Conservation (phyloP, 2,329 filamentous ascomycete genomes). For the Xylariaceae sp. region DNA sequence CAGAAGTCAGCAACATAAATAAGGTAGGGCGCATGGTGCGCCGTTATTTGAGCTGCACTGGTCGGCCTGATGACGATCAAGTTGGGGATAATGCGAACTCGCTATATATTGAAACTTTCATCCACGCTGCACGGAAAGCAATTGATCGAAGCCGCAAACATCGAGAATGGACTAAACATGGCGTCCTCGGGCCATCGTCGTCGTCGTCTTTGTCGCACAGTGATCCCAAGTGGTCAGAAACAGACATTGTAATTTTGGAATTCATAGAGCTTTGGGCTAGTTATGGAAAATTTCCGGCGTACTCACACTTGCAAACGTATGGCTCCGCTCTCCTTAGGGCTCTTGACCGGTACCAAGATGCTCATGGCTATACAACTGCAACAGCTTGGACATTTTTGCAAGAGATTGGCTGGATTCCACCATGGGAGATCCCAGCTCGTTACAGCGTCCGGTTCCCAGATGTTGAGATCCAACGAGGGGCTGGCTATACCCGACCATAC, state of each 20-base stretch:
- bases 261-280: slow-evolving; percentile 69
- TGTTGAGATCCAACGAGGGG: slow-evolving; percentile 40
- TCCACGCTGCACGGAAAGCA: slow-evolving; percentile 43
- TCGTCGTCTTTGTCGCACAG: slow-evolving; percentile 4
- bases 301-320: slow-evolving; percentile 54
- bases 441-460: slow-evolving; percentile 56
- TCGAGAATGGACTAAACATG: slow-evolving; percentile 48
- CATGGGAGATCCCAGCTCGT: slow-evolving; percentile 65
- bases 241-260: slow-evolving; percentile 55
- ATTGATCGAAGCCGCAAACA: slow-evolving; percentile 50
- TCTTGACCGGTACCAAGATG: slow-evolving; percentile 54
- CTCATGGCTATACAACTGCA: slow-evolving; percentile 40
- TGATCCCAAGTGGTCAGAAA: slow-evolving; percentile 40
- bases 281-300: slow-evolving; percentile 48
- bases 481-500: slow-evolving; percentile 39
- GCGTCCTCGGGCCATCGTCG: slow-evolving; percentile 42
- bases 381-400: slow-evolving; percentile 66
- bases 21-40: slow-evolving; percentile 51
- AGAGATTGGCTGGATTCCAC: slow-evolving; percentile 67
- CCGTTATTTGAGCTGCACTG: slow-evolving; percentile 43
- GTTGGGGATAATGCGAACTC: background rate
- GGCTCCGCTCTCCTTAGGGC: slow-evolving; percentile 63
- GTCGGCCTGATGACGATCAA: background rate
- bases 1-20: slow-evolving; percentile 50
- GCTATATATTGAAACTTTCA: slow-evolving; percentile 35